A percentile compares a stretch with the other conserved stretches of the same genome.
Evolutionary conservation across 371 early-diverging fungal genomes (phyloP).

Genomic region (Saksenaea oblongispora): DNA sequence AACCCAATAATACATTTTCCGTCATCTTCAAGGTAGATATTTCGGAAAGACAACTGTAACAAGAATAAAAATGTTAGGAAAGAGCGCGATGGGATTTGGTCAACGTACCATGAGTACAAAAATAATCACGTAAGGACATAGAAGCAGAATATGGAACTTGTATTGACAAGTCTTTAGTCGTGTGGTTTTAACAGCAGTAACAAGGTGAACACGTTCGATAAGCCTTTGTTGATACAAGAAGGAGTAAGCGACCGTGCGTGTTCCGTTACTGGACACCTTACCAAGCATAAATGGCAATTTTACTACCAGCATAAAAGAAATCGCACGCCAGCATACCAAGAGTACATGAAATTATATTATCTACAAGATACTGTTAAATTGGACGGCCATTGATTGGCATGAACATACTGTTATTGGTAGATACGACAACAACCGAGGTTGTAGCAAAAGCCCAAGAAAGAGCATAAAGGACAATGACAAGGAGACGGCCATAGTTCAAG

Average conservation of each 20-base stretch:
- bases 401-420: slow-evolving; percentile 45
- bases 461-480: slow-evolving; percentile 40
- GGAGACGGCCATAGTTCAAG: slow-evolving; percentile 40
- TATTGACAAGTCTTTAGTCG: slow-evolving; percentile 22
- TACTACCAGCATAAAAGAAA: slow-evolving; percentile 51
- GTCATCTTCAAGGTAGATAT: slow-evolving; percentile 37
- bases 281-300: slow-evolving; percentile 49
- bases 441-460: slow-evolving; percentile 47
- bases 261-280: slow-evolving; percentile 9
- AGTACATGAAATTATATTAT: slow-evolving; percentile 44
- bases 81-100: neutral
- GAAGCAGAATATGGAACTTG: slow-evolving; percentile 26
- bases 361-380: slow-evolving; percentile 13
- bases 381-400: no score
- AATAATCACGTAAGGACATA: slow-evolving; percentile 46
- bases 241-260: neutral
- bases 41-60: slow-evolving; percentile 43
- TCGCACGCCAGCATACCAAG: slow-evolving; percentile 49
- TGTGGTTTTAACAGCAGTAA: slow-evolving; percentile 18
- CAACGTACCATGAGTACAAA: slow-evolving; percentile 47
- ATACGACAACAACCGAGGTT: slow-evolving; percentile 37
- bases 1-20: slow-evolving; percentile 55
- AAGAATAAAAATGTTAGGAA: neutral
- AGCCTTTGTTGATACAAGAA: slow-evolving; percentile 14
- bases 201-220: slow-evolving; percentile 31